phyloP scores from a whole-genome alignment of 116 monocot species.

The Phalaenopsis hybrid region DNA sequence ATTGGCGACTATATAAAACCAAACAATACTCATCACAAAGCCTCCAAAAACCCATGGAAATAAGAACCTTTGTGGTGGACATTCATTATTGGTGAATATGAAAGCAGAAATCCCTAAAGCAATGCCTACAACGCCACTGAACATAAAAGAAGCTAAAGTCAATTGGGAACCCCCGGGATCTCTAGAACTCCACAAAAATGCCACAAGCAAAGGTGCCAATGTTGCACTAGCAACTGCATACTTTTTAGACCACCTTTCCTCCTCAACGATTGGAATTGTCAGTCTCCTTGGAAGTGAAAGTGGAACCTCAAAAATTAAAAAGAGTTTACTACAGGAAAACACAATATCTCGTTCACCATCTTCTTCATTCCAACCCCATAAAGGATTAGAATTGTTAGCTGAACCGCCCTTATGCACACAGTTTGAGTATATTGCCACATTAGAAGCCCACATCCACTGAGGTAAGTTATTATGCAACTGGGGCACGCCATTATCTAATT shows the following conservation, averaged over 20 bases:
- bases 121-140: slow-evolving; percentile 24
- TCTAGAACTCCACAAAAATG: slow-evolving; percentile 28
- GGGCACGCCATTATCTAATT: slow-evolving; percentile 24
- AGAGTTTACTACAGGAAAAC: slow-evolving; percentile 37
- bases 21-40: slow-evolving; percentile 39
- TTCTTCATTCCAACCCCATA: slow-evolving; percentile 76
- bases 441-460: slow-evolving; percentile 98
- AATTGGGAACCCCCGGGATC: slow-evolving; percentile 1
- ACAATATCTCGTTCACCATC: slow-evolving; percentile 9
- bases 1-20: slow-evolving; percentile 51
- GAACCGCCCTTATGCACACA: slow-evolving; percentile 7
- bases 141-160: slow-evolving; percentile 15
- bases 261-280: slow-evolving; percentile 83
- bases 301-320: slow-evolving; percentile 54
- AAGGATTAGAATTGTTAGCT: slow-evolving; percentile 23
- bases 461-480: slow-evolving; percentile 45
- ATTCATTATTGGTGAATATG: slow-evolving; percentile 27
- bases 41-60: slow-evolving; percentile 54
- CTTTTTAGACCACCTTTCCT: slow-evolving; percentile 75
- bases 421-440: slow-evolving; percentile 90
- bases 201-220: slow-evolving; percentile 29
- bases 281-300: slow-evolving; percentile 67
- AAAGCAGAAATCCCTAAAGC: slow-evolving; percentile 25
- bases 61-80: slow-evolving; percentile 33
- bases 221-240: slow-evolving; percentile 20